A percentile compares a stretch with the other conserved stretches of the same genome.
phyloP scores from a whole-genome alignment of 495 filamentous ascomycete species.

The Neurospora cerealis region DNA sequence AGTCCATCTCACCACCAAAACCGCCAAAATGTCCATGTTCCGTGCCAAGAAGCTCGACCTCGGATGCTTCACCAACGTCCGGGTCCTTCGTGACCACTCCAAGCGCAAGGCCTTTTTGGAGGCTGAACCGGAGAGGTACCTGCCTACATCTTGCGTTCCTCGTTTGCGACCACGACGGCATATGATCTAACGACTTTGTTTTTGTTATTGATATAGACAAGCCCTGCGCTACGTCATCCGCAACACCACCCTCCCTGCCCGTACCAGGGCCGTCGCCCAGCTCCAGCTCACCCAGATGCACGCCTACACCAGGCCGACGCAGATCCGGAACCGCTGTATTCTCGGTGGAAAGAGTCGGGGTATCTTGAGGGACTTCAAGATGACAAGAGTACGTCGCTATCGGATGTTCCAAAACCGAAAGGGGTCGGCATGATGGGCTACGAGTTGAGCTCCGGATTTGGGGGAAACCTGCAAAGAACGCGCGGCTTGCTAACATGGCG shows the following conservation, averaged over 20 bases:
- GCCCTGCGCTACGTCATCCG: conserved; percentile 89
- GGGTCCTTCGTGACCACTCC: conserved; percentile 81
- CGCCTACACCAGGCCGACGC: conserved; percentile 81
- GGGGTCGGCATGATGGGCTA: neutral
- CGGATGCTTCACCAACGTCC: conserved; percentile 73
- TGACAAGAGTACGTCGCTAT: conserved; percentile 64
- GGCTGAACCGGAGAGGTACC: conserved; percentile 77
- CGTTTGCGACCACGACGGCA: neutral
- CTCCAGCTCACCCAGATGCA: conserved; percentile 91
- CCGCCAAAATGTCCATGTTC: conserved; percentile 64
- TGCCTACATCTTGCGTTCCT: neutral
- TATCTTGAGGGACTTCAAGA: conserved; percentile 80
- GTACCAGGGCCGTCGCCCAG: conserved; percentile 80
- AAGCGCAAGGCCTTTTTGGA: conserved; percentile 88
- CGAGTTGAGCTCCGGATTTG: neutral
- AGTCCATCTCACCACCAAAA: neutral
- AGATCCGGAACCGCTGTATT: conserved; percentile 88
- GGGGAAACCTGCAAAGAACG: neutral
- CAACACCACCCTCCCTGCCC: conserved; percentile 75
- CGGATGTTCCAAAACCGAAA: neutral
- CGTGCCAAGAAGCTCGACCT: conserved; percentile 80
- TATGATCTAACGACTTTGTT: neutral
- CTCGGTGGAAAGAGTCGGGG: conserved; percentile 77
- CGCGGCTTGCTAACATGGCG: conserved; percentile 18
- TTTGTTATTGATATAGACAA: conserved; percentile 50